Conservation (phyloP, 2,329 filamentous ascomycete genomes). For the Zymoseptoria pseudotritici region DNA sequence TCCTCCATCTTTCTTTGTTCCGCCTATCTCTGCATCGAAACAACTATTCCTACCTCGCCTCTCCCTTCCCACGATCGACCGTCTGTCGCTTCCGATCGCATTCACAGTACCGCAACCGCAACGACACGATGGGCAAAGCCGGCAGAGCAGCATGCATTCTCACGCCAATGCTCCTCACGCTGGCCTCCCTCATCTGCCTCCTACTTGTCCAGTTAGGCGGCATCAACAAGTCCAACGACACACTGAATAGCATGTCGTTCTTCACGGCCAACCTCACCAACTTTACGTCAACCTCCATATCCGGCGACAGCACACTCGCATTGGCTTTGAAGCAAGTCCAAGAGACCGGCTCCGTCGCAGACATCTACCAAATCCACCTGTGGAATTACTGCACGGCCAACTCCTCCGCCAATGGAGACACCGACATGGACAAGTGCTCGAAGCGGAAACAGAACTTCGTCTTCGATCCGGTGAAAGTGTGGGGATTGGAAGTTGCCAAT, state of each 20-base stretch:
- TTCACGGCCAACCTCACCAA: conserved; percentile 37
- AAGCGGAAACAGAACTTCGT: conserved; percentile 69
- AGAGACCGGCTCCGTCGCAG: conserved; percentile 47
- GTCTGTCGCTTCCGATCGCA: neutral
- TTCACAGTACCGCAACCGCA: neutral
- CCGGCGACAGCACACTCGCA: conserved; percentile 28
- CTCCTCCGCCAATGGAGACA: conserved; percentile 28
- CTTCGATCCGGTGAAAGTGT: conserved; percentile 60
- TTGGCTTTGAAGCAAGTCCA: conserved; percentile 33
- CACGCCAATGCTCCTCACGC: conserved; percentile 73
- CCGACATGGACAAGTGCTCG: conserved; percentile 56
- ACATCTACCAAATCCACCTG: conserved; percentile 73
- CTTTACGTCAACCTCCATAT: conserved; percentile 24
- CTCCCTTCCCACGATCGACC: neutral
- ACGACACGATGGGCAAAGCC: conserved; percentile 55
- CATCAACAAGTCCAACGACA: conserved; percentile 36
- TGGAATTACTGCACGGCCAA: conserved; percentile 76
- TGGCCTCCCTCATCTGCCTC: conserved; percentile 66
- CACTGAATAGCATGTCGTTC: conserved; percentile 41
- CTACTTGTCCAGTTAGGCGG: conserved; percentile 52
- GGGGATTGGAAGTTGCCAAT: conserved; percentile 51
- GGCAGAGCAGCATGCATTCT: conserved; percentile 82
- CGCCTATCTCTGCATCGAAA: neutral
- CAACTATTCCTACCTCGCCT: neutral
- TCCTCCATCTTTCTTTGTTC: conserved; percentile 2